These are phyloP conservation scores for Betula pendula DNA, from an alignment of 306 rosid species.

Conservation along the genomic window DNA sequence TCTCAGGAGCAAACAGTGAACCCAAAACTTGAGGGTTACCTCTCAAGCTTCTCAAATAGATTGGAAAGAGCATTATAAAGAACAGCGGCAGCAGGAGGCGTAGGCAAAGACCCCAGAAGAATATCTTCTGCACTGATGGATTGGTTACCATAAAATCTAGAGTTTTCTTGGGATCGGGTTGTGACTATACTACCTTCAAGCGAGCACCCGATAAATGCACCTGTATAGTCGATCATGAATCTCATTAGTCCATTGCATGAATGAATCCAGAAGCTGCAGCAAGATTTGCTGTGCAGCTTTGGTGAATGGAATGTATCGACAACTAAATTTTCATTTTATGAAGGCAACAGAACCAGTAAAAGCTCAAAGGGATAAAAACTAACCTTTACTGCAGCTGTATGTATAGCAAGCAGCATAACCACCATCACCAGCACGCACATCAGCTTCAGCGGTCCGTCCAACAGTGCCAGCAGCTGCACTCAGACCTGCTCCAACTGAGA, in stretches of 20 bases:
- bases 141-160: slow-evolving; percentile 26
- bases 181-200: slow-evolving; percentile 25
- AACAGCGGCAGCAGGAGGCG: slow-evolving; percentile 31
- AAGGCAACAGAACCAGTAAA: background rate
- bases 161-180: slow-evolving; percentile 16
- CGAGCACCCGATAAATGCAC: slow-evolving; percentile 31
- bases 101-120: slow-evolving; percentile 26
- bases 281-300: background rate
- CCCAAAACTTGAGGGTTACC: background rate
- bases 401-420: slow-evolving; percentile 29
- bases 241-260: background rate
- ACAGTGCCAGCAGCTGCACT: slow-evolving; percentile 26
- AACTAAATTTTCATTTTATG: background rate
- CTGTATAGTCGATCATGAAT: background rate
- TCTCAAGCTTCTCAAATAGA: slow-evolving; percentile 20
- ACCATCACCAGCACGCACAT: slow-evolving; percentile 25
- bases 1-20: background rate
- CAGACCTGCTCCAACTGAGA: slow-evolving; percentile 29
- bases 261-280: background rate
- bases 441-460: slow-evolving; percentile 31
- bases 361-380: background rate
- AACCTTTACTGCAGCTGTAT: slow-evolving; percentile 31
- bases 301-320: background rate
- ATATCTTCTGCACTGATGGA: slow-evolving; percentile 20
- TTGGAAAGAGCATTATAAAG: slow-evolving; percentile 22